A percentile compares a stretch with the other conserved stretches of the same genome.
Evolutionary conservation across 306 rosid species (phyloP).

Genomic region (Glycine soja): DNA sequence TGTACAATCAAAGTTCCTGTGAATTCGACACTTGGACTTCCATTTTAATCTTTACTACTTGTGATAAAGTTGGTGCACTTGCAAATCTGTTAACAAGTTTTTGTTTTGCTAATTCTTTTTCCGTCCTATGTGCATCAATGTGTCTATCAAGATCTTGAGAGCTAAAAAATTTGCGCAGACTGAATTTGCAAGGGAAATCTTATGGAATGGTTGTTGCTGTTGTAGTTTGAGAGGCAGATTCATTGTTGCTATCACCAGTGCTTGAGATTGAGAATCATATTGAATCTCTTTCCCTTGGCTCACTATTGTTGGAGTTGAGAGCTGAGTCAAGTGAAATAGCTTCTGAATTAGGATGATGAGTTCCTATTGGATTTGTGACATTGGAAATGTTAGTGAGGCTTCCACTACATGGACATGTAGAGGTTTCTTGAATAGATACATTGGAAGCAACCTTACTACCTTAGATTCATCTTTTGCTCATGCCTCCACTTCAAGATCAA

Average conservation of each 20-base stretch:
- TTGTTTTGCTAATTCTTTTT: constrained; percentile 80
- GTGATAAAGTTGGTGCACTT: no score
- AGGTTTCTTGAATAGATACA: constrained; percentile 69
- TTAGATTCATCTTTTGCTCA: constrained; percentile 71
- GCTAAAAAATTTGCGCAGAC: constrained; percentile 87
- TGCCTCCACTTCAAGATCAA: constrained; percentile 85
- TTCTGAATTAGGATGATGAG: constrained; percentile 42
- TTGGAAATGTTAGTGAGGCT: constrained; percentile 52
- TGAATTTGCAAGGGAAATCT: constrained; percentile 86
- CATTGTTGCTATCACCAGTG: constrained; percentile 89
- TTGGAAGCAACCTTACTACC: constrained; percentile 85
- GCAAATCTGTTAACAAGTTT: no score
- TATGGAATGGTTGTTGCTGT: constrained; percentile 55
- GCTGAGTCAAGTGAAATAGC: constrained; percentile 70
- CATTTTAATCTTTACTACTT: no score
- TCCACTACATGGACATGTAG: constrained; percentile 62
- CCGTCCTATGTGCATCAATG: constrained; percentile 91
- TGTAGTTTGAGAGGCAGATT: constrained; percentile 60
- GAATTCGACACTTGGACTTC: no score
- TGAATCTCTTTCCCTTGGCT: constrained; percentile 54
- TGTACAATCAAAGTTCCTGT: no score
- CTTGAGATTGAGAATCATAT: constrained; percentile 73
- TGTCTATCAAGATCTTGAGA: constrained; percentile 97
- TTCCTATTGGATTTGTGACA: constrained; percentile 46
- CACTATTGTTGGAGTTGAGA: constrained; percentile 64